Evolutionary conservation across 2,329 filamentous ascomycete species (phyloP), one percentile per base, ranked within the genome.

Genomic region (Periglandula ipomoeae): DNA sequence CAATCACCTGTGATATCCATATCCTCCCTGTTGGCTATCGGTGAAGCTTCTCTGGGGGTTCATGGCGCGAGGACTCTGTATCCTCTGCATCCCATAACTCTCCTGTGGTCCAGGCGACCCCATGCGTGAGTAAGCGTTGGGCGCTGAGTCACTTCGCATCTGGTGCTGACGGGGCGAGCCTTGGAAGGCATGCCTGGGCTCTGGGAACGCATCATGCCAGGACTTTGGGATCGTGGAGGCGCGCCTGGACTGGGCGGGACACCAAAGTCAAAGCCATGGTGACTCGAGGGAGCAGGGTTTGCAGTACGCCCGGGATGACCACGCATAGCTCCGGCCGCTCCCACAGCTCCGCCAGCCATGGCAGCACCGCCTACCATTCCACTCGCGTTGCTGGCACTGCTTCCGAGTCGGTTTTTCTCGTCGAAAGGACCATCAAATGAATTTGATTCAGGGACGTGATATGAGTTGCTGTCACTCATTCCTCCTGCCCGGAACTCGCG

Each of bases 221-320:
- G 50, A 39, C 50, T 49, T 30, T 48, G 46, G 1, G 48, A 41
- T 2, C 38, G 47, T n/a, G 44, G 22, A n/a, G 44, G 39, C 8
- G 20, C 17, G 22, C 41, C 48, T 8, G 46, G 47, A 24, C 49
- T 46, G 8, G 50, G 20, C 15, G 55, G 50, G 17, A 52, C 41
- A 34, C 52, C 53, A 38, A 56, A 50, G 8, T 58, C 52, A 27
- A 56, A 54, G 22, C 50, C 51, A 15, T 47, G 48, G 22, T 50
- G 41, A 43, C 39, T 51, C 6, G 54, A 51, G 23, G 51, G 35
- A 4, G 52, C 49, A 8, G 52, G 55, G 39, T 50, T 53, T 26
- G 45, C 48, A 11, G 48, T 42, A 27, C 50, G 50, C 9, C 49
- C 37, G 27, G 46, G 22, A 7, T 47, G 37, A 1, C 43, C 40